Base-by-base conservation (phyloP, 2,329 filamentous ascomycete genomes). In the Diaporthe citri region DNA sequence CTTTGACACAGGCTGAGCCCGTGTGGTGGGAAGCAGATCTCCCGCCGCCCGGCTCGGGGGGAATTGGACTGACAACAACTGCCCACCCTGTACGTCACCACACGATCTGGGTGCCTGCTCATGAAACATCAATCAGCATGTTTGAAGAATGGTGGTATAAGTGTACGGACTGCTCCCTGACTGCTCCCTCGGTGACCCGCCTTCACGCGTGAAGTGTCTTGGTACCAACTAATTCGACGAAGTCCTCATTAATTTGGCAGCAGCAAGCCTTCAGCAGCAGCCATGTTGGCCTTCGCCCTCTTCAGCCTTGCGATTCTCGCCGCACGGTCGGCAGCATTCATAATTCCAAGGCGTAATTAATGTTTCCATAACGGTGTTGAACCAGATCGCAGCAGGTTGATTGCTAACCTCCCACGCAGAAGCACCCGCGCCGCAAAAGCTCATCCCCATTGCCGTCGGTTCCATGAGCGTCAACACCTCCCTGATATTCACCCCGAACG, bases 381-480 rank as follows among this genome's bases (percentile, higher is more conserved):
- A 13, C 31, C 36, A 36, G 13, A 39, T 41, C 31, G 34, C 34
- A 3, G 64, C 22, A n/a, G 17, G 0, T 10, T 20, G 15, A 4
- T 39, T 22, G 15, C 64, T 69, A 25, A 69, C 46, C 9, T 22
- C 48, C 4, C 34, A 15, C 48, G 31, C 64, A 69, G 64, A 69
- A 55, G 34, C 22, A 25, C 64, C 46, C 6, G n/a, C n/a, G 28
- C 48, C 28, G n/a, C 48, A 48, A 20, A 69, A 39, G 48, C 64
- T 69, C n/a, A 69, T 69, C 17, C 64, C 64, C 31, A 55, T 69
- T 34, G 64, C 64, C 4, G 64, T 69, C 34, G 64, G 64, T 2
- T 55, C 46, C 31, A 69, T 28, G 64, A 69, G 64, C 13, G 64
- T 69, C n/a, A 55, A 69, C 48, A 69, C 64, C 4, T 69, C 64